Percentiles rank a stretch among this genome's conserved stretches.
phyloP scores from a whole-genome alignment of 2,329 filamentous ascomycete genomes.

The Ophiostoma himal-ulmi region DNA sequence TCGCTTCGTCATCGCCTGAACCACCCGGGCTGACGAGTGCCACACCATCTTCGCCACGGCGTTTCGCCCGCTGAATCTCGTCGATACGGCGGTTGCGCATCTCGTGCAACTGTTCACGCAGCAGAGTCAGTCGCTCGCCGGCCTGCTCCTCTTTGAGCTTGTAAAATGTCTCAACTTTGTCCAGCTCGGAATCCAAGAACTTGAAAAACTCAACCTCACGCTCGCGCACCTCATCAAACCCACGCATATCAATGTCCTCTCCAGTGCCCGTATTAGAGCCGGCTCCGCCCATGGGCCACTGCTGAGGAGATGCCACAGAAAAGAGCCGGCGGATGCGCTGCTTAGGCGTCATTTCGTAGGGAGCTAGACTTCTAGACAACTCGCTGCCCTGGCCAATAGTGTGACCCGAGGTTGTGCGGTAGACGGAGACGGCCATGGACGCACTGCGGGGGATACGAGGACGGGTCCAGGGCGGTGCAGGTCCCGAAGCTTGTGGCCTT shows the following conservation, averaged over 20 bases:
- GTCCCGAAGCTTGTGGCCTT: not conserved
- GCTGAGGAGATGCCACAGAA: conserved; percentile 32
- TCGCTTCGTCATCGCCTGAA: conserved; percentile 15
- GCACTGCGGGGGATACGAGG: conserved; percentile 28
- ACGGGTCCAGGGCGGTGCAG: conserved; percentile 27
- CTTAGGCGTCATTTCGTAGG: conserved; percentile 18
- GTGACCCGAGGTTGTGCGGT: not conserved
- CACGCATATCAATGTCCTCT: conserved; percentile 36
- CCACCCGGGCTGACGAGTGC: conserved; percentile 28
- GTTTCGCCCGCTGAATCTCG: conserved; percentile 53
- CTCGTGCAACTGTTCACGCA: conserved; percentile 82
- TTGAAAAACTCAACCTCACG: conserved; percentile 78
- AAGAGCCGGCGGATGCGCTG: conserved; percentile 38
- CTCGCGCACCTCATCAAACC: conserved; percentile 53
- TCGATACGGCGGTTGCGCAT: conserved; percentile 80
- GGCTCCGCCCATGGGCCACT: conserved; percentile 10
- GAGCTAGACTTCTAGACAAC: not conserved
- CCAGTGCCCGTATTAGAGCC: conserved; percentile 30
- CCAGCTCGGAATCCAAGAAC: conserved; percentile 76
- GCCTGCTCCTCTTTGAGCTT: conserved; percentile 81
- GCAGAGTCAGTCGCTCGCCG: conserved; percentile 59
- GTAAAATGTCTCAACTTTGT: conserved; percentile 93
- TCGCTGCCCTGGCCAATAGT: not conserved
- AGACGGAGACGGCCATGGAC: conserved; percentile 30
- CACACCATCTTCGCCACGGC: conserved; percentile 26